Percentiles rank a stretch among this genome's conserved stretches.
phyloP scores from a whole-genome alignment of 2,329 filamentous ascomycete species.

The Claviceps capensis region DNA sequence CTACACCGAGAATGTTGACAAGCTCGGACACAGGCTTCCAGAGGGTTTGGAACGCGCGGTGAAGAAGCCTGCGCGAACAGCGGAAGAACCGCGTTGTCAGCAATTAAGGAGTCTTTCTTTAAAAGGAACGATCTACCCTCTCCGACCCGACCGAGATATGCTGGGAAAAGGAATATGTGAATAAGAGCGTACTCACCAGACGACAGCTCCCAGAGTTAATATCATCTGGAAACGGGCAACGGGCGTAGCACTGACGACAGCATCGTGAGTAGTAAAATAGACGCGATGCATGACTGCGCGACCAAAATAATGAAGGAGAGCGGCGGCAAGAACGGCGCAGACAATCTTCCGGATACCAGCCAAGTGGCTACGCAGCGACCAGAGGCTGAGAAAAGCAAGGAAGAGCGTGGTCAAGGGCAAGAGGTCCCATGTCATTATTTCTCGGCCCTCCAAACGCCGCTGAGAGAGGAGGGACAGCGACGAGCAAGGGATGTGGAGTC shows the following conservation, averaged over 20 bases:
- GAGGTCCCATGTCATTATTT: constrained; percentile 30
- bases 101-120: not conserved
- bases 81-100: not conserved
- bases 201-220: constrained; percentile 36
- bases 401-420: constrained; percentile 26
- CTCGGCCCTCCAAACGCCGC: constrained; percentile 16
- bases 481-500: not conserved
- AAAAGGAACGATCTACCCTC: no score
- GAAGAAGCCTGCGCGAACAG: constrained; percentile 50
- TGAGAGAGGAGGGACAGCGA: not conserved
- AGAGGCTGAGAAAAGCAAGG: constrained; percentile 24
- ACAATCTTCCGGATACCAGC: constrained; percentile 19
- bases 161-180: not conserved
- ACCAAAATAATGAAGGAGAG: constrained; percentile 21
- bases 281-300: constrained; percentile 17
- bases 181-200: constrained; percentile 31
- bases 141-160: no score
- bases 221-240: constrained; percentile 40
- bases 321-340: constrained; percentile 18
- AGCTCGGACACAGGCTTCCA: constrained; percentile 85
- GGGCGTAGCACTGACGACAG: constrained; percentile 32
- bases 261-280: constrained; percentile 15
- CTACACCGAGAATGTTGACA: constrained; percentile 80
- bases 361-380: constrained; percentile 22
- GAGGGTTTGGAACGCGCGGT: constrained; percentile 76